Percentiles rank a stretch among this genome's conserved stretches.
Conservation (phyloP, 768 basidiomycete species). For the Lactarius sanguifluus region DNA sequence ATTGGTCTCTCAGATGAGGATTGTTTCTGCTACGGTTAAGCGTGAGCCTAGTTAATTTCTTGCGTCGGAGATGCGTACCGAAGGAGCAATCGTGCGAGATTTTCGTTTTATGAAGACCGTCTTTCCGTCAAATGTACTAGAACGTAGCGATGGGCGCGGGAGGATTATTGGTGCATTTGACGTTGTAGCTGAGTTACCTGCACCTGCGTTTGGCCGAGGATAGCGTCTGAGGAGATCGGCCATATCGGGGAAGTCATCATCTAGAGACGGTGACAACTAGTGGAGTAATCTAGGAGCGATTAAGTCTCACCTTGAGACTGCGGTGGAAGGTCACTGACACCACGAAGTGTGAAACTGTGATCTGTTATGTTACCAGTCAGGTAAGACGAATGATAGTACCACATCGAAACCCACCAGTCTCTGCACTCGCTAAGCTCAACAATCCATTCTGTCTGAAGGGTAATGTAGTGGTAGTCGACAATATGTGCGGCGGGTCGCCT, state of each 20-base stretch:
- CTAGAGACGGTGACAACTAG: conserved; percentile 7
- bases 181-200: conserved; percentile 2
- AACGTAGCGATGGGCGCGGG: conserved; percentile 29
- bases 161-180: conserved; percentile 22
- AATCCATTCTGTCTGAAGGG: conserved; percentile 20
- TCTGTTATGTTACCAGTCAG: conserved; percentile 8
- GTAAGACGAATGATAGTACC: background rate
- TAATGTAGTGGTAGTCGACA: conserved; percentile 6
- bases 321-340: conserved; percentile 5
- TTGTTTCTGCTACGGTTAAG: background rate
- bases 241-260: conserved; percentile 27
- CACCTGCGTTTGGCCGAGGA: background rate
- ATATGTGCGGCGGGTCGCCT: background rate
- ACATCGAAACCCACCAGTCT: conserved; percentile 5
- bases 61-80: conserved; percentile 8
- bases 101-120: conserved; percentile 22
- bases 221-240: conserved; percentile 27
- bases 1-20: conserved; percentile 30
- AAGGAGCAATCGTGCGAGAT: conserved; percentile 9
- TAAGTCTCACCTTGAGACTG: conserved; percentile 27
- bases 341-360: background rate
- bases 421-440: background rate
- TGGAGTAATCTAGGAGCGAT: background rate
- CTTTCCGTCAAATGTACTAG: conserved; percentile 28
- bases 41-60: background rate